These are phyloP conservation scores for Podospora conica DNA, from an alignment of 495 filamentous ascomycete species.

Conservation along the genomic window DNA sequence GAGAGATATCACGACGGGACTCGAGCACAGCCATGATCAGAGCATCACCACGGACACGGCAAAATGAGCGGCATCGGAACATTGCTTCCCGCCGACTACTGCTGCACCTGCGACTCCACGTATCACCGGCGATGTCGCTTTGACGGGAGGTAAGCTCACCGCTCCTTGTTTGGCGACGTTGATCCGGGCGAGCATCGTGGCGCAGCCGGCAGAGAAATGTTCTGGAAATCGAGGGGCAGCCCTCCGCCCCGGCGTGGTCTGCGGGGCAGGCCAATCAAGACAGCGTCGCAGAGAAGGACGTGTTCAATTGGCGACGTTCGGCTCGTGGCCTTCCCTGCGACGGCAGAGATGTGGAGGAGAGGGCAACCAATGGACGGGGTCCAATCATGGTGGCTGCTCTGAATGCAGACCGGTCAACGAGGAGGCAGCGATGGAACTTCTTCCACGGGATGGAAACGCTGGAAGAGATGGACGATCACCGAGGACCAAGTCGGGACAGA, in stretches of 20 bases:
- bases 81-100: not conserved
- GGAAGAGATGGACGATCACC: not conserved
- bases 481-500: not conserved
- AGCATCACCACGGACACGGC: not conserved
- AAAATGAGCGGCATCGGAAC: not conserved
- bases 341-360: not conserved
- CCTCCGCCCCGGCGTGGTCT: not conserved
- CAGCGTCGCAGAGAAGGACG: not conserved
- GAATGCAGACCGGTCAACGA: not conserved
- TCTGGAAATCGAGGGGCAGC: not conserved
- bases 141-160: not conserved
- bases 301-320: not conserved
- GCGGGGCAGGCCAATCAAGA: not conserved
- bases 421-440: not conserved
- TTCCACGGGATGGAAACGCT: not conserved
- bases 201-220: slow-evolving; percentile 1
- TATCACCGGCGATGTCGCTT: not conserved
- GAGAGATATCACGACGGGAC: not conserved
- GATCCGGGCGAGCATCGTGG: not conserved
- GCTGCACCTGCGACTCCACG: not conserved
- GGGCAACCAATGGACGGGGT: not conserved
- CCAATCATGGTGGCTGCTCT: slow-evolving; percentile 1
- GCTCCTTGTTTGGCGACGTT: not conserved
- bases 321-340: slow-evolving; percentile 1
- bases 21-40: not conserved